Evolutionary conservation across 1,139 yeast genomes (phyloP), one percentile per base, ranked within the genome.

Genomic region (Sugiyamaella japonica): DNA sequence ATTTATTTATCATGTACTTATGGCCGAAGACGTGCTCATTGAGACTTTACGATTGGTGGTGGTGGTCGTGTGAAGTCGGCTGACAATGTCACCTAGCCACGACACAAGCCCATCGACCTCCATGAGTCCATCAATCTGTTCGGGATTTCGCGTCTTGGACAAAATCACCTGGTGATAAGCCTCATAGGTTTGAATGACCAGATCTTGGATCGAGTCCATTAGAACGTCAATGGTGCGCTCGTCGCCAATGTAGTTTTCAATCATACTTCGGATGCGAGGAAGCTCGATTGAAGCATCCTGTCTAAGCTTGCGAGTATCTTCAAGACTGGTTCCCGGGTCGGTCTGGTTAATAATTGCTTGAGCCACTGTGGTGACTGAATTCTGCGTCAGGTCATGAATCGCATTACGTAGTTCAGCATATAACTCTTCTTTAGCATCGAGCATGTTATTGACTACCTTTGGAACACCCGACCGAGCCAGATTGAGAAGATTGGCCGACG

Each of bases 341-440:
- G 59, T 60, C 17, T 48, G 44, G 40, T 36, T 31, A 10, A 73
- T 63, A 6, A 77, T 69, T 15, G 73, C 69, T 34, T 65, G 63
- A n/a, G 67, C 61, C 28, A 70, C 62, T 12, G 60, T 53, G 37
- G 63, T 62, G 2, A 76, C 73, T 2, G 77, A 73, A 13, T 70
- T 69, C 49, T 74, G 76, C 0, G 83, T 79, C 57, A 89, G 83
- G 25, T 79, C 82, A 58, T 84, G 86, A 17, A 89, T 88, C 1
- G 85, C 76, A 59, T 81, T 82, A 60, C 91, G 79, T 59, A 91
- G 76, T 61, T 86, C 91, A 16, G 82, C 76, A 61, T 86, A 88
- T 38, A 90, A 75, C 68, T 90, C 97, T 17, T 72, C 77, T 61
- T 89, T 82, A 20, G 96, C 95, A 70, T 91, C 97, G 49, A 85